These are phyloP conservation scores for Teratosphaeria gauchensis DNA, from an alignment of 2,329 filamentous ascomycete species.

Conservation along the genomic window DNA sequence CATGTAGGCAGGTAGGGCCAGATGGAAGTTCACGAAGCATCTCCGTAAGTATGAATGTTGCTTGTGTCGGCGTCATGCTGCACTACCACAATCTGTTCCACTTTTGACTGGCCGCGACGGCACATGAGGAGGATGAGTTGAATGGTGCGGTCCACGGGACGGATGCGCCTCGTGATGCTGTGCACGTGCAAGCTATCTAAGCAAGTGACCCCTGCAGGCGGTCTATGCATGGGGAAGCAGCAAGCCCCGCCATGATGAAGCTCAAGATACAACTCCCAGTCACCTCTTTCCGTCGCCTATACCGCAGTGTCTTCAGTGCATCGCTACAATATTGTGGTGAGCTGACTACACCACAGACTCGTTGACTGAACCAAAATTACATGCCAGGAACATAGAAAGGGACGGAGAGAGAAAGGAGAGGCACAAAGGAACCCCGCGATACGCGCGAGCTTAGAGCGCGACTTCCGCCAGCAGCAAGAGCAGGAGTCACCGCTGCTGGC, in stretches of 20 bases:
- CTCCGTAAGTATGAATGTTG: no score
- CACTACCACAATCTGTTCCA: no score
- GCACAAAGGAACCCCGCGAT: not conserved
- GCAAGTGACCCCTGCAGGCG: not conserved
- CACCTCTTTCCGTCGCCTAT: not conserved
- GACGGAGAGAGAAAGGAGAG: not conserved
- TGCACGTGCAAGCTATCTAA: not conserved
- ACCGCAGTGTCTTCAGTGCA: not conserved
- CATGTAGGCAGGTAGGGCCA: no score
- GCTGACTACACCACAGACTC: not conserved
- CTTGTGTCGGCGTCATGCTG: no score
- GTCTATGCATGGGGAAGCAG: not conserved
- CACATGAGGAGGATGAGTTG: not conserved
- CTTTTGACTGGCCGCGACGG: not conserved
- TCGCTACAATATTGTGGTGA: not conserved
- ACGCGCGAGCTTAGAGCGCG: not conserved
- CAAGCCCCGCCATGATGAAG: conserved; percentile 1
- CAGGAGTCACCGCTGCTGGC: not conserved
- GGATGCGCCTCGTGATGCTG: not conserved
- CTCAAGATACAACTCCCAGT: not conserved
- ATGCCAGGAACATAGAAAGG: not conserved
- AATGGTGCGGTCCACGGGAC: not conserved
- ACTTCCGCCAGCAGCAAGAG: not conserved
- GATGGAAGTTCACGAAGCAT: no score
- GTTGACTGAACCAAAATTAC: not conserved